Evolutionary conservation across 75 land plant species (phyloP), one percentile per base, ranked within the genome.

Genomic region (Pseudotsuga menziesii): DNA sequence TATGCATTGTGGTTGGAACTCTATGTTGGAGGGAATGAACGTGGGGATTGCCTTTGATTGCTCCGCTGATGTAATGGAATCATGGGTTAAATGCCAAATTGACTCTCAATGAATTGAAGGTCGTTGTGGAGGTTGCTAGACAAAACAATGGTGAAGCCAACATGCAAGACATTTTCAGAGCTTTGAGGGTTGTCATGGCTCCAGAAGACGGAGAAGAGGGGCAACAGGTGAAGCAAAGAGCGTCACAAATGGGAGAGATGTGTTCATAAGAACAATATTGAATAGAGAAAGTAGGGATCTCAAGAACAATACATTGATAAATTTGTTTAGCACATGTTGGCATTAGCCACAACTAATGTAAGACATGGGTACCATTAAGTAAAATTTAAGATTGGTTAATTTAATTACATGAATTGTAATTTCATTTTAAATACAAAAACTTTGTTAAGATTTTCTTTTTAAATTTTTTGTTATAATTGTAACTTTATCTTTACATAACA

Each of bases 1-100:
- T 58, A 69, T 41, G n/a, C 79, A 78, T 26, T 67, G 74, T 56
- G 79, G 79, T 56, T 69, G 58, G 79, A 78, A 32, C 15, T 78
- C 79, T 3, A 32, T 35, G 17, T 7, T 78, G 75, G 79, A 78
- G 27, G 71, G 39, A 23, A 15, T 78, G 36, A 23, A 14, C 16
- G 23, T 17, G 16, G 16, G 79, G 78, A 20, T 67, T 83, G 74
- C 85, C 85, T 58, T 56, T 80, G 73, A 22, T 83, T 13, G 77
- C 78, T 5, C 81, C 76, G 82, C 85, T 81, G 9, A 36, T 67
- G 52, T 55, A 39, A 5, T 71, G 58, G 67, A 75, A 81, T 29
- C 82, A 81, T 74, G 58, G 48, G 19, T 56, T 73, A 62, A 73
- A 52, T 56, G 80, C 52, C 9, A 27, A 29, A 19, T 52, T 77